phyloP scores from a whole-genome alignment of 129 eudicot species.

The Centaurea solstitialis region DNA sequence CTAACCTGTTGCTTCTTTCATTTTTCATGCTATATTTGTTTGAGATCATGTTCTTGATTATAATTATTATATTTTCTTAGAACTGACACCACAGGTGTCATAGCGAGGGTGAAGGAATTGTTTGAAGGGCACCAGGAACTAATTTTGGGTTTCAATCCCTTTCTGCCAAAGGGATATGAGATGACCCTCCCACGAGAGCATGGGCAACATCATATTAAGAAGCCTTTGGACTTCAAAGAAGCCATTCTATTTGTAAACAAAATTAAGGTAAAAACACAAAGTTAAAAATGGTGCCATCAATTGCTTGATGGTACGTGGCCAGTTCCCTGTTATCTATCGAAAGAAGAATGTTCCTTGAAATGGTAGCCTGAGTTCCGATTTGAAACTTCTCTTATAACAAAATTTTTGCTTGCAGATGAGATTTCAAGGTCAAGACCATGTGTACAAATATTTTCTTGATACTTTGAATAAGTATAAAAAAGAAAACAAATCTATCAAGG shows the following conservation, averaged over 20 bases:
- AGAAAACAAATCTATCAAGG: conserved; percentile 61
- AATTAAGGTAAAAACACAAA: conserved; percentile 66
- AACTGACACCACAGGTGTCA: conserved; percentile 77
- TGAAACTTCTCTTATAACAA: conserved; percentile 12
- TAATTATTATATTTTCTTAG: conserved; percentile 43
- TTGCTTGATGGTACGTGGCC: neutral
- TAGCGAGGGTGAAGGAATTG: conserved; percentile 76
- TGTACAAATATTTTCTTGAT: conserved; percentile 83
- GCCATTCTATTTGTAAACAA: conserved; percentile 74
- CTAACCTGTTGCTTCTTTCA: conserved; percentile 11
- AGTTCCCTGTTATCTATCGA: neutral
- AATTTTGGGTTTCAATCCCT: conserved; percentile 88
- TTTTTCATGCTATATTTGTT: conserved; percentile 13
- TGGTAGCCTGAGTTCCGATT: neutral
- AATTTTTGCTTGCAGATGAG: conserved; percentile 57
- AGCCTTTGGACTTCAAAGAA: conserved; percentile 68
- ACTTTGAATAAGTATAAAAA: conserved; percentile 72
- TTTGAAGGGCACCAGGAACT: conserved; percentile 75
- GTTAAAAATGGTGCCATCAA: conserved; percentile 12
- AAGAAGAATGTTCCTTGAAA: neutral
- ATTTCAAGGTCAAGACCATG: conserved; percentile 89
- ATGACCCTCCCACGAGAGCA: conserved; percentile 59
- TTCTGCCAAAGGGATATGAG: conserved; percentile 85
- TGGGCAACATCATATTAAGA: conserved; percentile 49
- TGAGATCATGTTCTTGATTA: conserved; percentile 23